Evolutionary conservation across 768 basidiomycete genomes (phyloP), one percentile per base, ranked within the genome.

Genomic region (Serendipita sp.): DNA sequence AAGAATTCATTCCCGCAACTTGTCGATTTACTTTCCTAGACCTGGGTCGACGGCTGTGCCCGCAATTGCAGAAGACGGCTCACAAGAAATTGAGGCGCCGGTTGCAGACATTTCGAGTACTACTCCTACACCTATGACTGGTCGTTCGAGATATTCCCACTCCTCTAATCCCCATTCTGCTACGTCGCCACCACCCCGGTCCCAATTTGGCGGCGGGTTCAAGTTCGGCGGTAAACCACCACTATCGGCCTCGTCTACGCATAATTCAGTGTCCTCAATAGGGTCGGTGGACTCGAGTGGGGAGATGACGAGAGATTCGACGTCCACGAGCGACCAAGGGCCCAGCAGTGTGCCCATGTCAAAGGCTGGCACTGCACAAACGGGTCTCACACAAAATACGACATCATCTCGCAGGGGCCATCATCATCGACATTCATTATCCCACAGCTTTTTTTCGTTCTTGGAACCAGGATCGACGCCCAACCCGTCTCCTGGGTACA

Each of bases 381-480:
- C 40, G 27, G 23, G 23, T 23, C 23, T 23, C 1, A 23, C 23
- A 23, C 23, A 23, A 23, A 45, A 44, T 11, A 68, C 62, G 40
- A 65, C 76, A 0, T 68, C 78, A 2, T 75, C 77, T 8, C 76
- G 83, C 40, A 75, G 87, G 44, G 90, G 89, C 0, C 90, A 91
- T 70, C 87, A 96, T 73, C 93, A 95, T 70, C 91, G 92, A 73
- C 93, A 95, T 73, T 95, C 91, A 0, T 73, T 93, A 10, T 95
- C 92, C 0, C 92, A 96, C 72, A 91, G 90, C 69, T 93, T 96
- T 74, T 95, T 95, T 74, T 92, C 91, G 0, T 96, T 96, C 71
- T 84, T 97, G 46, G 91, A 94, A 68, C 91, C 91, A 1, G 84
- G 83, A 31, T 68, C 68, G 55, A 58, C 66, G 67, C 62, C 65